Evolutionary conservation across 345 rosid genomes (phyloP).

Genomic region (Salix brachista): DNA sequence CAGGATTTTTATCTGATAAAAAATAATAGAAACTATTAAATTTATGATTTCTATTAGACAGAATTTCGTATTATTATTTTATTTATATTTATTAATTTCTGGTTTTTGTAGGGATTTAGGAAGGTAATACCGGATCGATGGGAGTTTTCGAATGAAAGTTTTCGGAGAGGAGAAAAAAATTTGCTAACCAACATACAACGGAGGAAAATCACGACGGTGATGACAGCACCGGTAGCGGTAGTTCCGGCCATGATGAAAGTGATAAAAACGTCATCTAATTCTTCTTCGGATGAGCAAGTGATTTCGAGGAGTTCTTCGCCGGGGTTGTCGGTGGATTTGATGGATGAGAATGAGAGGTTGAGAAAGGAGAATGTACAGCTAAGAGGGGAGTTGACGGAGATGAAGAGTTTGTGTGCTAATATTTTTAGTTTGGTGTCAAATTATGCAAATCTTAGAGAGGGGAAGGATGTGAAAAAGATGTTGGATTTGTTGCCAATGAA

Average conservation of each 20-base stretch:
- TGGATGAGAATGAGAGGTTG: constrained; percentile 43
- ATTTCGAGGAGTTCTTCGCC: constrained; percentile 20
- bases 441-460: constrained; percentile 6
- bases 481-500: neutral
- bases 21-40: too few species aligned
- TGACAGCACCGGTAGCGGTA: constrained; percentile 4
- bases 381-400: constrained; percentile 26
- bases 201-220: constrained; percentile 40
- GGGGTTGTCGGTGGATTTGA: constrained; percentile 25
- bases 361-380: constrained; percentile 38
- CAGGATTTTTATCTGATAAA: too few species aligned
- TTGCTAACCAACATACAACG: constrained; percentile 80
- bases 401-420: constrained; percentile 34
- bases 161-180: constrained; percentile 64
- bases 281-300: constrained; percentile 30
- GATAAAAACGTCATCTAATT: constrained; percentile 25
- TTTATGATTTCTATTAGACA: too few species aligned
- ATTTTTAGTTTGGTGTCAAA: constrained; percentile 30
- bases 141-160: constrained; percentile 86
- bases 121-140: constrained; percentile 89
- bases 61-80: neutral
- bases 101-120: constrained; percentile 57
- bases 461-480: neutral
- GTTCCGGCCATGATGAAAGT: constrained; percentile 28
- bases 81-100: neutral